Evolutionary conservation across 1,139 yeast species (phyloP), one percentile per base, ranked within the genome.

Genomic region (Lodderomyces orthopsilosis): DNA sequence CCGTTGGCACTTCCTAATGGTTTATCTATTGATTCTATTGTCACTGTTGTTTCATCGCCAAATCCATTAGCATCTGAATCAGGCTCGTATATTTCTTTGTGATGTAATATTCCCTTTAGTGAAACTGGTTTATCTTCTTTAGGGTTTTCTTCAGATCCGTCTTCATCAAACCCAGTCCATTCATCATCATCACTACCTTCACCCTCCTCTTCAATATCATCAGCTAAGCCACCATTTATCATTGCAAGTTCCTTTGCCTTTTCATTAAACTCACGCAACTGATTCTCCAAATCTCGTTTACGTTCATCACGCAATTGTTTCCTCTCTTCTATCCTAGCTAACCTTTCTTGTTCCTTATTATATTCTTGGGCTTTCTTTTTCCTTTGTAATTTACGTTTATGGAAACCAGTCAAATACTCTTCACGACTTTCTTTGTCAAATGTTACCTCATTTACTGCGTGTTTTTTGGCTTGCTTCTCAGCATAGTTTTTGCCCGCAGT

Each of bases 381-480:
- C 61, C 98, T 76, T 57, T 86, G 86, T 17, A 91, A 60, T 63
- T 93, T 93, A 58, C 98, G 78, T 66, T 93, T 93, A 63, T 93
- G 98, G 61, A 93, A 93, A 27, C 98, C 98, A 1, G 97, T 93
- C 53, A 93, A 70, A 62, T 83, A 93, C 48, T 91, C 96, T 32
- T 71, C 66, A 61, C 96, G 70, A 21, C 83, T 77, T 32, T 78
- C 85, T 52, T 81, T 79, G 64, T 91, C 93, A 60, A 88, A 91
- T 2, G 77, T 79, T 28, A 91, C 94, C 59, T 88, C 96, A 28
- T 79, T 90, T 2, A 83, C 90, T 26, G 89, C 76, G 53, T 77
- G 81, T 55, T 78, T 79, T 55, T 78, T 81, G 46, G 79, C 68
- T 68, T 86, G 66, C 63, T 79, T 73, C 47, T 74, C 74, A n/a